phyloP scores from a whole-genome alignment of 106 monocot species.

The Dioscorea dumetorum region DNA sequence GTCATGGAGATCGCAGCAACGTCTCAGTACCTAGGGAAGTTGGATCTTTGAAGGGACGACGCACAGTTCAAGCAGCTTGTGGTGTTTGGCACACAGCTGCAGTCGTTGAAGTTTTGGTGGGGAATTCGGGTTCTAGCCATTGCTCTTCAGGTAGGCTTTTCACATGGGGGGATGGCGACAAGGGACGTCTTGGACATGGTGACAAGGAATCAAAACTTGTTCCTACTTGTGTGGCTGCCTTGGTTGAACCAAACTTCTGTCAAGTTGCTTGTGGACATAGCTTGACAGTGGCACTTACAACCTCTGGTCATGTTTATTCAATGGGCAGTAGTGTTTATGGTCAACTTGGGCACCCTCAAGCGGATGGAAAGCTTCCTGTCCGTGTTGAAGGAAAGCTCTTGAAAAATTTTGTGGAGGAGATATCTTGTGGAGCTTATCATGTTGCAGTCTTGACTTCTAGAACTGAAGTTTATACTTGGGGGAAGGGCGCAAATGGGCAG shows the following conservation, averaged over 20 bases:
- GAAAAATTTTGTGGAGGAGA: conserved; percentile 70
- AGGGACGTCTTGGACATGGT: conserved; percentile 69
- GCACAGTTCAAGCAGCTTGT: conserved; percentile 67
- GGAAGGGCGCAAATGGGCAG: conserved; percentile 75
- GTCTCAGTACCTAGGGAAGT: conserved; percentile 61
- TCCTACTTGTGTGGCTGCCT: conserved; percentile 66
- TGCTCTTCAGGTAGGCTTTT: conserved; percentile 70
- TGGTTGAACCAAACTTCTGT: conserved; percentile 73
- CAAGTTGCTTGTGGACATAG: conserved; percentile 80
- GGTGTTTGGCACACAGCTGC: conserved; percentile 91
- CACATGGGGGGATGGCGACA: conserved; percentile 87
- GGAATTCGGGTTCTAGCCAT: conserved; percentile 55
- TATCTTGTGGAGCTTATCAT: conserved; percentile 80
- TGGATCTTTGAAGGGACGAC: conserved; percentile 61
- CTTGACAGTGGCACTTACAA: conserved; percentile 69
- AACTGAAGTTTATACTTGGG: conserved; percentile 88
- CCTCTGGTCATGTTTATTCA: conserved; percentile 70
- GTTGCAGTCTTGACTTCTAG: conserved; percentile 74
- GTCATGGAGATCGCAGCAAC: conserved; percentile 69
- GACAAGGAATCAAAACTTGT: conserved; percentile 68
- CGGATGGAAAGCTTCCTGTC: conserved; percentile 64
- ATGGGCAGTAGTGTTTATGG: conserved; percentile 81
- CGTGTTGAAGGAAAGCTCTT: conserved; percentile 65
- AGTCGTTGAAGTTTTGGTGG: conserved; percentile 70
- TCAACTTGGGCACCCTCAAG: conserved; percentile 66